Conservation (phyloP, 2,329 filamentous ascomycete species). For the Leptographium lundbergii region DNA sequence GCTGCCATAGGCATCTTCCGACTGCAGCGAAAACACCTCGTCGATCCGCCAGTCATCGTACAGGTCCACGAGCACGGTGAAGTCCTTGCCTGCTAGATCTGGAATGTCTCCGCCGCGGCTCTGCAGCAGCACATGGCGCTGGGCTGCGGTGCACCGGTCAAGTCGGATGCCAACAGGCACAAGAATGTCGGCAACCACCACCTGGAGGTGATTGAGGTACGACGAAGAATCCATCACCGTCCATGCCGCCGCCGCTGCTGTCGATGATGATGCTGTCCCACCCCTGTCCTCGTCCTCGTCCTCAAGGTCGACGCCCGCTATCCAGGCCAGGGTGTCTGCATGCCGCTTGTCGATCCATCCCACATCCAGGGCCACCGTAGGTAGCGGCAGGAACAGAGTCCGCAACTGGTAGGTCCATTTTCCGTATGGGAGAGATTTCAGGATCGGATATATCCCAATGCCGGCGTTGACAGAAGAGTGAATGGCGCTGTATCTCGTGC, state of each 20-base stretch:
- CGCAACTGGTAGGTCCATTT: conserved; percentile 8
- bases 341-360: conserved; percentile 11
- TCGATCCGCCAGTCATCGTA: conserved; percentile 12
- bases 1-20: background rate
- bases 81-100: conserved; percentile 6
- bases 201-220: background rate
- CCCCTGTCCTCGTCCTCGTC: background rate
- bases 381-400: background rate
- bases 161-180: conserved; percentile 4
- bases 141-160: background rate
- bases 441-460: too few species aligned
- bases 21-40: conserved; percentile 10
- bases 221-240: background rate
- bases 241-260: background rate
- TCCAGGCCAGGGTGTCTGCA: conserved; percentile 9
- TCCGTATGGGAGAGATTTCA: background rate
- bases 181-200: conserved; percentile 10
- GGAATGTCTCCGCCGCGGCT: background rate
- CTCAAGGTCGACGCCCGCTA: conserved; percentile 4
- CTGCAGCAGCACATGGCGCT: background rate
- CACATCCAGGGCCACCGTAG: conserved; percentile 7
- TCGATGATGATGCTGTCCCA: background rate
- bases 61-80: conserved; percentile 8
- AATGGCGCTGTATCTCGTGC: too few species aligned
- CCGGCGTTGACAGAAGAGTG: background rate